Evolutionary conservation across 805 yeast species (phyloP), one percentile per base, ranked within the genome.

Genomic region (Candida michaelii): DNA sequence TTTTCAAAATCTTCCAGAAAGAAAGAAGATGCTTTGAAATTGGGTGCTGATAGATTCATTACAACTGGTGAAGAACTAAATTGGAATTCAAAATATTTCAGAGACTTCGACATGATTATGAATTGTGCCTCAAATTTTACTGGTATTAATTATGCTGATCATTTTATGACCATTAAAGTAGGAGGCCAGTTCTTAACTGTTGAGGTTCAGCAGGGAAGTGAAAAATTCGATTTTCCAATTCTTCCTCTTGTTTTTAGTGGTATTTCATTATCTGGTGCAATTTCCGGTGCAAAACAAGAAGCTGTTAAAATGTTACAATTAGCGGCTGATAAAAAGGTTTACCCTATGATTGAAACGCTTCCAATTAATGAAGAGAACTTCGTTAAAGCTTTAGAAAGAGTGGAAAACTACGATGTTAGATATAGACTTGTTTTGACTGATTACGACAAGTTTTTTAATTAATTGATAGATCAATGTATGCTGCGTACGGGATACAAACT

Each of bases 401-500:
- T 62, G 35, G 58, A 57, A 32, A 46, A 55, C 17, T 62, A 65
- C 36, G 67, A 63, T 15, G 72, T 63, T 37, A 60, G 62, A 41
- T 71, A 66, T 60, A 75, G 89, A 67, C 78, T 77, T 54, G 82
- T 82, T 5, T 64, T 83, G 48, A 73, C 76, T 38, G 80, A 77
- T 16, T 79, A 65, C 58, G 77, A 80, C 51, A 65, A 75, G 54
- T 46, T 15, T 14, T 44, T 39, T 30, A 21, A 19, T 6, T 32
- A 32, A 21, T n/a, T n/a, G n/a, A n/a, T n/a, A n/a, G n/a, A n/a
- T n/a, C n/a, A n/a, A n/a, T n/a, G n/a, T n/a, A n/a, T n/a, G n/a
- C n/a, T n/a, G n/a, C n/a, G n/a, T n/a, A n/a, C n/a, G n/a, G n/a
- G n/a, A n/a, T n/a, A n/a, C n/a, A n/a, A n/a, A n/a, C n/a, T n/a